Evolutionary conservation across 768 basidiomycete genomes (phyloP), one percentile per base, ranked within the genome.

Genomic region (Lentinula lateritia): DNA sequence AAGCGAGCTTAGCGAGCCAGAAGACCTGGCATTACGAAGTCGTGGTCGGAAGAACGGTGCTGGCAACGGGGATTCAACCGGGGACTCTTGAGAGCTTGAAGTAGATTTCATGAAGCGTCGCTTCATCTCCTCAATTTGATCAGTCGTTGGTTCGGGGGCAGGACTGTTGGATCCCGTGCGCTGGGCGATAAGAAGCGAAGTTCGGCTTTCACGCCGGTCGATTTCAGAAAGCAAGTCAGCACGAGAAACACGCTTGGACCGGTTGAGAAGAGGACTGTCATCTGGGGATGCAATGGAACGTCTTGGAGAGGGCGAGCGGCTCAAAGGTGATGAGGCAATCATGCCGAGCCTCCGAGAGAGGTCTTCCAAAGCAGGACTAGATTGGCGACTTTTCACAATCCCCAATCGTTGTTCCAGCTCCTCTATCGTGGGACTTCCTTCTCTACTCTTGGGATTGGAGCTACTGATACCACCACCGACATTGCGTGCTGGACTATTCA

Each of bases 111-210:
- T 70, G 65, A 87, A 81, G 43, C 84, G 75, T 65, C 73, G 77
- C 71, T 87, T 89, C 83, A 88, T 84, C 66, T 86, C 82, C 68
- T 86, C 81, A 50, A 86, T 75, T 2, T 84, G 83, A 23, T 84
- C 82, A 32, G 73, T 68, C 6, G 80, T 79, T 6, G 79, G 75
- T 20, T 66, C 67, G 32, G 23, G 36, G 10, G 39, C n/a, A 36
- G 76, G 72, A 63, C 70, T 76, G 23, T 38, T 58, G n/a, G 42
- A 46, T 38, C 67, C 67, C 8, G 69, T 65, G 0, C 60, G 43
- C 70, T 72, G 38, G 64, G 63, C 28, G 8, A 35, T 52, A 20
- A 61, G 50, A 18, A 43, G 16, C 35, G 61, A 48, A 43, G 35
- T 10, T 20, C 42, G 48, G 20, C 45, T 41, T 35, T 41, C 50